Base-by-base conservation (phyloP, 2,329 filamentous ascomycete genomes). In the Stagonosporopsis tanaceti region DNA sequence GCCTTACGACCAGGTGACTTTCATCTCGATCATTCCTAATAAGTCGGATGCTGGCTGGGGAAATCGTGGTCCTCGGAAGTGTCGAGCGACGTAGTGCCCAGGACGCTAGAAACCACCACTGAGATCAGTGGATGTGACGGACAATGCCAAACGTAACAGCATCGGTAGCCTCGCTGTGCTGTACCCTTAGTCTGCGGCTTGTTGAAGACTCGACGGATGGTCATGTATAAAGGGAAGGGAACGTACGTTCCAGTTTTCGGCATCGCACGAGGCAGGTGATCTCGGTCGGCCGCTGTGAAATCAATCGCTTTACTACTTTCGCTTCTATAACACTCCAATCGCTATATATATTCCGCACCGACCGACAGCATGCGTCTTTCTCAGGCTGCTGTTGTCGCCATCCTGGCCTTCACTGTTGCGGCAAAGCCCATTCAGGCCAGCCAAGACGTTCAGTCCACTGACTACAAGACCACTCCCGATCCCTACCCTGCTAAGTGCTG, bases 361-460 rank as follows among this genome's bases (percentile, higher is more conserved):
- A 40, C 24, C 14, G 12, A 37, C 48, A 57, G 25, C 15, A 63
- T 63, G 61, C 61, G 58, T 59, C 53, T 63, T 35, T 51, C 54
- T 35, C 61, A 63, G 45, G 58, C 61, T 20, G 54, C 54, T 40
- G 20, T 61, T 41, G 54, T 63, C 34, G 61, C 61, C 48, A 59
- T 63, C 6, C 35, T 63, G 34, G 58, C 58, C 37, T 57, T 54
- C 48, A 63, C 58, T 41, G 58, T 52, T 6, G 55, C 58, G 37
- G 58, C 61, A 27, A 63, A 45, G 24, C 61, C 61, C 15, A 52
- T 63, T n/a, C 51, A 50, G 30, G 52, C 45, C n/a, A 58, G 58
- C 46, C 34, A 47, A n/a, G 51, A 47, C 9, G 51, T 53, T 8
- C 37, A 53, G 44, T 22, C 44, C 14, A 39, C 34, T 17, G 60